Evolutionary conservation across 306 rosid species (phyloP), one percentile per base, ranked within the genome.

Genomic region (Delonix regia): DNA sequence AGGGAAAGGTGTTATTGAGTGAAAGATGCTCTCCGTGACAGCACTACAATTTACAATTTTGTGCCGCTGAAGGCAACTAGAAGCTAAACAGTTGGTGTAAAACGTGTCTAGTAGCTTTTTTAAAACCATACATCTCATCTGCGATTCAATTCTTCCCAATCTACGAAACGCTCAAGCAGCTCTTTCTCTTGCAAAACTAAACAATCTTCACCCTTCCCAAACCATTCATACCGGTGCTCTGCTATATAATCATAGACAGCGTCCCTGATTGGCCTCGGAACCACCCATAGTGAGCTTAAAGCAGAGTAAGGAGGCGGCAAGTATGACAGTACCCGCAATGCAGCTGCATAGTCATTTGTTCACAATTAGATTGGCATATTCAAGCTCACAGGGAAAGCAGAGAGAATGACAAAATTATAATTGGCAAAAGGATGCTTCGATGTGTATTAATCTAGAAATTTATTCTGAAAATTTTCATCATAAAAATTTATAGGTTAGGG

Each of bases 121-220:
- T 60, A 80, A 19, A 57, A 60, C 72, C 75, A 71, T 52, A 47
- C 52, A 76, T 83, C 78, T 62, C 61, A 22, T 66, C 38, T 56
- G 44, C 69, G 51, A 82, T 85, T 75, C 63, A 93, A 33, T 83
- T 93, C 98, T 21, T 93, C 95, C 74, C 93, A 87, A 45, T 93
- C 98, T 24, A 93, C 87, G 88, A 93, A 93, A 75, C 93, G 98
- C 55, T 89, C 97, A 18, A 91, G 91, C 76, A 93, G 77, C 78
- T 91, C 92, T 51, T 42, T 83, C 78, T 89, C 97, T 72, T 64
- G 69, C 81, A 93, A 82, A 80, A 91, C 93, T 84, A 89, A 82
- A 73, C 86, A 88, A 33, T 86, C 89, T 44, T 93, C 63, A 16
- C 89, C 85, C 85, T 85, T 89, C 61, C 97, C 93, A 9, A 89